These are phyloP conservation scores for Pseudocercospora ulei DNA, from an alignment of 2,329 filamentous ascomycete genomes.

Conservation along the genomic window DNA sequence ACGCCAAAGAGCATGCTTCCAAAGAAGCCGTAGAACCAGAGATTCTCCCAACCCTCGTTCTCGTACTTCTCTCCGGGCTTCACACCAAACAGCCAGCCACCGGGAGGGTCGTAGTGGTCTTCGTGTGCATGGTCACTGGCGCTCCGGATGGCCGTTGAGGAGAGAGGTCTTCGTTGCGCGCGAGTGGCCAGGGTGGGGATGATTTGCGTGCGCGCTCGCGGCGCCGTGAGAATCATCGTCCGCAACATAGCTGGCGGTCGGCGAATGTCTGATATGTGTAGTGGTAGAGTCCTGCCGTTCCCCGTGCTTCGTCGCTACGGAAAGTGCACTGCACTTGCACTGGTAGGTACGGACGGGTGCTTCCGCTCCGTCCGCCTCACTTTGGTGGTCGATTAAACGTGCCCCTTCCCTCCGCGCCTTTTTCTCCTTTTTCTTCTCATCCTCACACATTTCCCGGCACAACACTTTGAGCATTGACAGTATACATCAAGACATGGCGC, in stretches of 20 bases:
- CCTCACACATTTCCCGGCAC: constrained; percentile 7
- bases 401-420: constrained; percentile 2
- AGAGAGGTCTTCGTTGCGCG: constrained; percentile 29
- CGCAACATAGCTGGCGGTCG: constrained; percentile 24
- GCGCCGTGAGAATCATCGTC: constrained; percentile 26
- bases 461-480: constrained; percentile 15
- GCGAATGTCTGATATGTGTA: constrained; percentile 1
- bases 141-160: constrained; percentile 29
- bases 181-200: constrained; percentile 28
- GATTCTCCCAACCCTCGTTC: constrained; percentile 90
- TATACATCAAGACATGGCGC: constrained; percentile 15
- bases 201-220: constrained; percentile 32
- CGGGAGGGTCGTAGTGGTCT: constrained; percentile 77
- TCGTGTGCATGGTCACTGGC: constrained; percentile 56
- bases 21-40: constrained; percentile 77
- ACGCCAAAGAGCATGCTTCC: constrained; percentile 63
- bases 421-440: constrained; percentile 7
- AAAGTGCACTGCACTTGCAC: no score
- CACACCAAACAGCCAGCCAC: constrained; percentile 85
- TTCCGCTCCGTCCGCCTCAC: no score
- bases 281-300: no score
- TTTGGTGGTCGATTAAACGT: no score
- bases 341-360: no score
- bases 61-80: constrained; percentile 92
- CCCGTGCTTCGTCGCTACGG: no score